Conservation (phyloP, 768 basidiomycete species). For the Mycena filopes region DNA sequence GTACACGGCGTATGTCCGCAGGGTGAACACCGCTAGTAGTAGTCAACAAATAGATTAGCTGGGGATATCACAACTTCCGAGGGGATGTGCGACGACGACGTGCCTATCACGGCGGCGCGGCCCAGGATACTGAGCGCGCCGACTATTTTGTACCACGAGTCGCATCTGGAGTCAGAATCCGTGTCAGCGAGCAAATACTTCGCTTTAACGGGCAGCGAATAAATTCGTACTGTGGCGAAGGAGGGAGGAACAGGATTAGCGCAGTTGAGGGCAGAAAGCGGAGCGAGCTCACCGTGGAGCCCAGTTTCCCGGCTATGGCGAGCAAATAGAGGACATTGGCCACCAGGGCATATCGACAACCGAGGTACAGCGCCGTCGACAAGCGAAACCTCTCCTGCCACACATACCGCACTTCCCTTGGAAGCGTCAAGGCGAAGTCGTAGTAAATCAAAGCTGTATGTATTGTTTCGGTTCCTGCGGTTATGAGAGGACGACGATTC, state of each 20-base stretch:
- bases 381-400: slow-evolving; percentile 41
- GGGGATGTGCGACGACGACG: background rate
- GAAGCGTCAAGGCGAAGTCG: slow-evolving; percentile 46
- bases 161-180: slow-evolving; percentile 9
- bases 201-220: too few species aligned
- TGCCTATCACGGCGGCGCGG: slow-evolving; percentile 20
- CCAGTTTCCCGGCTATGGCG: slow-evolving; percentile 36
- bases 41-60: background rate
- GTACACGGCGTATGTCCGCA: slow-evolving; percentile 41
- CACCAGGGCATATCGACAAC: slow-evolving; percentile 47
- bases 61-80: too few species aligned
- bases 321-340: slow-evolving; percentile 47
- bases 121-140: slow-evolving; percentile 19
- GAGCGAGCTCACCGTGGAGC: slow-evolving; percentile 32
- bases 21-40: slow-evolving; percentile 11
- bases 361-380: slow-evolving; percentile 44
- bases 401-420: slow-evolving; percentile 44
- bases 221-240: too few species aligned
- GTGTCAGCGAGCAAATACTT: background rate
- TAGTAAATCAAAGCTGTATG: slow-evolving; percentile 43
- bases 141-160: slow-evolving; percentile 20
- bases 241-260: background rate
- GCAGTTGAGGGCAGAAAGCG: background rate
- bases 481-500: too few species aligned
- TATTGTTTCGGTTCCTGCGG: background rate